phyloP scores from a whole-genome alignment of 2,329 filamentous ascomycete genomes.

The Seiridium cupressi region DNA sequence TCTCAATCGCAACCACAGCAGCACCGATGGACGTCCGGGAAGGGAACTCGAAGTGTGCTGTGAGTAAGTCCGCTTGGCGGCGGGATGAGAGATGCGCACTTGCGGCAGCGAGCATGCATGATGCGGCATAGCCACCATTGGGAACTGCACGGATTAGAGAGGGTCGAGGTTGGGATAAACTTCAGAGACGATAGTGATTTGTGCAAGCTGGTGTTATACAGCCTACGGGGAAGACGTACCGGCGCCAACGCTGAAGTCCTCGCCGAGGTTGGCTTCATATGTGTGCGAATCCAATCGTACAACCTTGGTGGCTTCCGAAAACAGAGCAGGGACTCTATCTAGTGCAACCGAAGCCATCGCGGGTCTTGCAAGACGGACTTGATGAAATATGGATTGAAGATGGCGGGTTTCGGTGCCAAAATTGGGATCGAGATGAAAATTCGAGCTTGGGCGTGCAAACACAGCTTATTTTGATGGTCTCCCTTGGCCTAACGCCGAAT shows the following conservation, averaged over 20 bases:
- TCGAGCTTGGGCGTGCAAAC: too few relatives aligned
- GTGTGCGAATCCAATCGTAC: not conserved
- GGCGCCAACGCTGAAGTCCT: not conserved
- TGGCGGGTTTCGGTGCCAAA: too few relatives aligned
- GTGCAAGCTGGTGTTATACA: not conserved
- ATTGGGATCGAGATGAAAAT: too few relatives aligned
- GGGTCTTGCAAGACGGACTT: too few relatives aligned
- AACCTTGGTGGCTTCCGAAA: not conserved
- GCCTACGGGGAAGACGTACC: not conserved
- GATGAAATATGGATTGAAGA: too few relatives aligned
- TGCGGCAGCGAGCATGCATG: not conserved
- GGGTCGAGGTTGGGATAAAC: too few relatives aligned
- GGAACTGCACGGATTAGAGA: not conserved
- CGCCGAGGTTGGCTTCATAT: not conserved
- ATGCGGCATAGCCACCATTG: not conserved
- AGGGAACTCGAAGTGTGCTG: not conserved
- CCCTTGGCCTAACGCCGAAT: too few relatives aligned
- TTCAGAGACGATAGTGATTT: not conserved
- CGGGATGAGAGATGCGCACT: not conserved
- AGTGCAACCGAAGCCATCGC: too few relatives aligned
- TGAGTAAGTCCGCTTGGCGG: not conserved
- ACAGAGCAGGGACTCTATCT: too few relatives aligned
- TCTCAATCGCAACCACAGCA: not conserved
- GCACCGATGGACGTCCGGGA: not conserved
- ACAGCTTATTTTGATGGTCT: too few relatives aligned